Conservation (phyloP, 768 basidiomycete species). For the Boletus pseudopeckii region DNA sequence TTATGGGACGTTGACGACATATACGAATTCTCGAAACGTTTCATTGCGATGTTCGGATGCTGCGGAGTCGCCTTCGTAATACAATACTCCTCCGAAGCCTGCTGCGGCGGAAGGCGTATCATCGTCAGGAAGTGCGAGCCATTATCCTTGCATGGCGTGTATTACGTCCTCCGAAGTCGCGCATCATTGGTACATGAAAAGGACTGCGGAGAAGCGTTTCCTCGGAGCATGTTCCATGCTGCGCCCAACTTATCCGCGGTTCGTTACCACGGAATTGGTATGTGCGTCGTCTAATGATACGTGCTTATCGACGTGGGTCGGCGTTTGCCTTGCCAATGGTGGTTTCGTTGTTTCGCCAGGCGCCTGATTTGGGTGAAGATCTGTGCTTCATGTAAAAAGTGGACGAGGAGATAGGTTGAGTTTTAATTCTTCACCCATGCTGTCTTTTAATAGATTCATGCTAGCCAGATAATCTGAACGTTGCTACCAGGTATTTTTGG, state of each 20-base stretch:
- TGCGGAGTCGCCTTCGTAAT: not conserved
- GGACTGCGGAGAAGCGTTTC: conserved; percentile 7
- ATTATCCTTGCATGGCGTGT: not conserved
- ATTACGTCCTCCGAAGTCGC: conserved; percentile 1
- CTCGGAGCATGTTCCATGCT: not conserved
- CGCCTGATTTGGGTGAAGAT: not conserved
- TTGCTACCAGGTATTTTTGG: not conserved
- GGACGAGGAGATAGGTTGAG: not conserved
- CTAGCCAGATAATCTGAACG: not conserved
- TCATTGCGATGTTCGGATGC: not conserved
- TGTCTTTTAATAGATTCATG: not conserved
- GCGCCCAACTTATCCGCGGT: not conserved
- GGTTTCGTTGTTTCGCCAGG: not conserved
- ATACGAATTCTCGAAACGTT: not conserved
- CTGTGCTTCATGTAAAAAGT: not conserved
- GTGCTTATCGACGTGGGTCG: not conserved
- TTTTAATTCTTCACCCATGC: not conserved
- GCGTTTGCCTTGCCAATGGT: not conserved
- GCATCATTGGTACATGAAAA: not conserved
- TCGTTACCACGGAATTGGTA: not conserved
- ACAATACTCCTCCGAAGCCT: not conserved
- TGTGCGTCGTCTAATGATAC: not conserved
- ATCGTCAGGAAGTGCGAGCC: not conserved
- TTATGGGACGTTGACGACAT: no score
- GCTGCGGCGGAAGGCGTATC: not conserved